Evolutionary conservation across 176 grass and related monocot genomes (phyloP).

Genomic region (Oryza meyeriana): DNA sequence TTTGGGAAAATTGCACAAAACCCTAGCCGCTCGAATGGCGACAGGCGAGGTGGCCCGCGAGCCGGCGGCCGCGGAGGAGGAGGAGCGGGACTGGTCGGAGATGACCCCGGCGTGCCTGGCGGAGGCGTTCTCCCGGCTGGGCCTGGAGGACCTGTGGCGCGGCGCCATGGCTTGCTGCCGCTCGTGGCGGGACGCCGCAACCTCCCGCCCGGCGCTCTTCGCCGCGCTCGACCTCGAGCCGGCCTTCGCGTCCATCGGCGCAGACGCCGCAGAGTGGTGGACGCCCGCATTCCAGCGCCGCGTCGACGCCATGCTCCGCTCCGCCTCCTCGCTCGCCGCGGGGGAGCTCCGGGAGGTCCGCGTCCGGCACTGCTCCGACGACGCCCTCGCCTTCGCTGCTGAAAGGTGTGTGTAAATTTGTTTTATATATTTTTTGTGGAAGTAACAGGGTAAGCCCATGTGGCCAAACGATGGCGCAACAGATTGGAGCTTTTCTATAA

Average conservation of each 20-base stretch:
- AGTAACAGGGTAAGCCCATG: background rate
- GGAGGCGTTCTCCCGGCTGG: constrained; percentile 67
- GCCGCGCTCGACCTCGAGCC: constrained; percentile 59
- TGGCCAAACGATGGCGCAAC: no score
- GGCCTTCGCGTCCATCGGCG: constrained; percentile 46
- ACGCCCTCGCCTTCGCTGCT: constrained; percentile 53
- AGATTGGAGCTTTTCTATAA: background rate
- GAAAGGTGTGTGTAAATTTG: constrained; percentile 49
- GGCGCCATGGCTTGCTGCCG: constrained; percentile 73
- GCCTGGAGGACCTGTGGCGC: constrained; percentile 65
- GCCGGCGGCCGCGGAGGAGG: background rate
- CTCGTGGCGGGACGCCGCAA: constrained; percentile 66
- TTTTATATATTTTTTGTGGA: background rate
- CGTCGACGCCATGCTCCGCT: constrained; percentile 78
- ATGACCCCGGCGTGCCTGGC: constrained; percentile 68
- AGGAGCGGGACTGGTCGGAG: constrained; percentile 67
- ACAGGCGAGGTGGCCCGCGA: background rate
- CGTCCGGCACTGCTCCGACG: constrained; percentile 76
- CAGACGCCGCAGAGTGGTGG: constrained; percentile 68
- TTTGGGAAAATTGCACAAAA: background rate
- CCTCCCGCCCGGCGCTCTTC: constrained; percentile 51
- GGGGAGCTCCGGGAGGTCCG: constrained; percentile 55
- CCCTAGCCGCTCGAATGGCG: constrained; percentile 22
- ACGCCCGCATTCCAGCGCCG: constrained; percentile 90
- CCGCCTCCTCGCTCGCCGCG: constrained; percentile 47